Percentiles rank a stretch among this genome's conserved stretches.
phyloP scores from a whole-genome alignment of 2,329 filamentous ascomycete species.

The Cladophialophora psammophila region DNA sequence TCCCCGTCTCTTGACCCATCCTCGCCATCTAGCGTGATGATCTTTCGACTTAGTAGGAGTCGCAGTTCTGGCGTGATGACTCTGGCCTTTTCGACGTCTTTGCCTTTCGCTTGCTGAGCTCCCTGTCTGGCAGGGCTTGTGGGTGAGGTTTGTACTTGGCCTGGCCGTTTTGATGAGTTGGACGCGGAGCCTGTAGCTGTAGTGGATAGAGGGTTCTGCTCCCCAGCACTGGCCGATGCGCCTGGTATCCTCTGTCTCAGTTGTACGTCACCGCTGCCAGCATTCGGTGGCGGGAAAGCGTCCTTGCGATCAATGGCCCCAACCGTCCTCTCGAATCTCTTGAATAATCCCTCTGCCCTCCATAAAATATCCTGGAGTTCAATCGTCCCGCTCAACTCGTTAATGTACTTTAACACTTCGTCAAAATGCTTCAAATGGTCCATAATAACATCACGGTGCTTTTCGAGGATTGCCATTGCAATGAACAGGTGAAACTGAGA shows the following conservation, averaged over 20 bases:
- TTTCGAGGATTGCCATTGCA: constrained; percentile 91
- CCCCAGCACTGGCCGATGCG: constrained; percentile 3
- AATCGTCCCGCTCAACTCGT: constrained; percentile 92
- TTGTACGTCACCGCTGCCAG: constrained; percentile 27
- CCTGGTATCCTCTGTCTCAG: constrained; percentile 28
- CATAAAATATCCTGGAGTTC: constrained; percentile 87
- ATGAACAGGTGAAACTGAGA: constrained; percentile 95
- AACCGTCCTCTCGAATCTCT: constrained; percentile 84
- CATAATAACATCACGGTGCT: constrained; percentile 96
- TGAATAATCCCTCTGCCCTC: constrained; percentile 86
- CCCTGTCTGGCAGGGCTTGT: constrained; percentile 38
- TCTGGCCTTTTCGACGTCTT: constrained; percentile 45
- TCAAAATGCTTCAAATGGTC: constrained; percentile 92
- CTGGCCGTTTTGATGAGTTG: not conserved
- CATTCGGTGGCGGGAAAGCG: constrained; percentile 73
- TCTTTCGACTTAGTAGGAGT: constrained; percentile 65
- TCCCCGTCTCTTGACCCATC: constrained; percentile 19
- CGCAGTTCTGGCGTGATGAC: constrained; percentile 71
- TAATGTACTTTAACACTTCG: constrained; percentile 96
- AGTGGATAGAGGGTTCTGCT: not conserved
- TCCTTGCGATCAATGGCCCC: constrained; percentile 92
- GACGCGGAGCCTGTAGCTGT: constrained; percentile 11
- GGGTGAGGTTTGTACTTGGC: not conserved
- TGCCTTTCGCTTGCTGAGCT: constrained; percentile 33
- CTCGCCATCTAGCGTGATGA: constrained; percentile 58